These are phyloP conservation scores for Euphorbia lathyris DNA, from an alignment of 345 rosid species.

Conservation along the genomic window DNA sequence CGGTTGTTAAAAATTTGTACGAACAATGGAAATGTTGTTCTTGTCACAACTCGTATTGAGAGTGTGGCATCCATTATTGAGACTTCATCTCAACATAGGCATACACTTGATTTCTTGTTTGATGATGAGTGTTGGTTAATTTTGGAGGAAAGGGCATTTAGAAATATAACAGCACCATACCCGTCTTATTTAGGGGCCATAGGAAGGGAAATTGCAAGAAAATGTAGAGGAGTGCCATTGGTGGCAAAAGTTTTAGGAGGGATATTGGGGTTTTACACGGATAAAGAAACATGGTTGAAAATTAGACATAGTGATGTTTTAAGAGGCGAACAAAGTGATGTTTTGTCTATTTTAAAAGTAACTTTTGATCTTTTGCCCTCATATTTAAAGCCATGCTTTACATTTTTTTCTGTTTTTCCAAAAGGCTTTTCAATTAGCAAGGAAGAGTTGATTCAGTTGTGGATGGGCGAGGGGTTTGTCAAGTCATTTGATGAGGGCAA, in stretches of 20 bases:
- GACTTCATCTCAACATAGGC: neutral
- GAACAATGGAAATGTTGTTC: neutral
- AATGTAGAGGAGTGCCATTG: constrained; percentile 23
- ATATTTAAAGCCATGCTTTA: constrained; percentile 6
- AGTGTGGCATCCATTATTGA: constrained; percentile 11
- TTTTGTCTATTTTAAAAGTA: too few relatives aligned
- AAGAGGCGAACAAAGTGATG: neutral
- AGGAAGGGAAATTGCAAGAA: constrained; percentile 16
- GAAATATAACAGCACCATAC: neutral
- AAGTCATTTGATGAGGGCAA: neutral
- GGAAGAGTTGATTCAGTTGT: neutral
- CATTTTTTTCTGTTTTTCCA: constrained; percentile 2
- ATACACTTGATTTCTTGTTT: neutral
- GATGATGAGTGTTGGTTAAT: constrained; percentile 22
- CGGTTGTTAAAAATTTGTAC: neutral
- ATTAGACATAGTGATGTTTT: constrained; percentile 11
- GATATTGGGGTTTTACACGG: neutral
- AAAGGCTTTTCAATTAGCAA: neutral
- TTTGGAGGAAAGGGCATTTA: neutral
- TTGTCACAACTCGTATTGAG: constrained; percentile 20
- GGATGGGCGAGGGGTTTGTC: constrained; percentile 14
- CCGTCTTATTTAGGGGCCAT: constrained; percentile 3
- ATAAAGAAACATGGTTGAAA: constrained; percentile 1
- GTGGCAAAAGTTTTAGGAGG: constrained; percentile 6
- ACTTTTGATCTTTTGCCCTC: neutral